These are phyloP conservation scores for Tephrocybe sp. DNA, from an alignment of 768 basidiomycete species.

Conservation along the genomic window DNA sequence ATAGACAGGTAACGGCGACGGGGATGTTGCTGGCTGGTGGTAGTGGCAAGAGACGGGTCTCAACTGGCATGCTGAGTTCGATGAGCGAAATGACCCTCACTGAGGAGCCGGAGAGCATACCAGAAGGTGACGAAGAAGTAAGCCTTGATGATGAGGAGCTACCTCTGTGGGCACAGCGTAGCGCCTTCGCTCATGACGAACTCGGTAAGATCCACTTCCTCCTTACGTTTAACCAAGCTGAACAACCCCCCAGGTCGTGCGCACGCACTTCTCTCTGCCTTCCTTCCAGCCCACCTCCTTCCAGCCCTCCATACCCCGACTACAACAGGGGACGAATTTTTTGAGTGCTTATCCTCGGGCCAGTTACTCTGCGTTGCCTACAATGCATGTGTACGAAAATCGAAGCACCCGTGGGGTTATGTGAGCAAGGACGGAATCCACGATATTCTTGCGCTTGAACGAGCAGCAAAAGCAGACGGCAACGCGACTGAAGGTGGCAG, in stretches of 20 bases:
- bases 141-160: conserved; percentile 70
- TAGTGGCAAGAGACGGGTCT: conserved; percentile 55
- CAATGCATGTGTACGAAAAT: conserved; percentile 78
- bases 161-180: conserved; percentile 75
- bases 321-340: conserved; percentile 39
- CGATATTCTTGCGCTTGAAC: conserved; percentile 71
- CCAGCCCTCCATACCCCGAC: conserved; percentile 33
- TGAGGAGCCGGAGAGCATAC: conserved; percentile 57
- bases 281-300: conserved; percentile 61
- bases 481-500: conserved; percentile 39
- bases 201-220: conserved; percentile 46
- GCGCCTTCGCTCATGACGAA: conserved; percentile 51
- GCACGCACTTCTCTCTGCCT: conserved; percentile 56
- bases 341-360: conserved; percentile 67
- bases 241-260: conserved; percentile 51
- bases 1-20: conserved; percentile 21
- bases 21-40: conserved; percentile 21
- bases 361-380: conserved; percentile 80
- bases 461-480: conserved; percentile 36
- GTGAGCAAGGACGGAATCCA: conserved; percentile 78
- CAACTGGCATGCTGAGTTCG: conserved; percentile 57
- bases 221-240: background rate
- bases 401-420: conserved; percentile 86
- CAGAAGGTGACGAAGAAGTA: conserved; percentile 40
- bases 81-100: conserved; percentile 47